Evolutionary conservation across 257 asterid genomes (phyloP), one percentile per base, ranked within the genome.

Genomic region (Salvia splendens): DNA sequence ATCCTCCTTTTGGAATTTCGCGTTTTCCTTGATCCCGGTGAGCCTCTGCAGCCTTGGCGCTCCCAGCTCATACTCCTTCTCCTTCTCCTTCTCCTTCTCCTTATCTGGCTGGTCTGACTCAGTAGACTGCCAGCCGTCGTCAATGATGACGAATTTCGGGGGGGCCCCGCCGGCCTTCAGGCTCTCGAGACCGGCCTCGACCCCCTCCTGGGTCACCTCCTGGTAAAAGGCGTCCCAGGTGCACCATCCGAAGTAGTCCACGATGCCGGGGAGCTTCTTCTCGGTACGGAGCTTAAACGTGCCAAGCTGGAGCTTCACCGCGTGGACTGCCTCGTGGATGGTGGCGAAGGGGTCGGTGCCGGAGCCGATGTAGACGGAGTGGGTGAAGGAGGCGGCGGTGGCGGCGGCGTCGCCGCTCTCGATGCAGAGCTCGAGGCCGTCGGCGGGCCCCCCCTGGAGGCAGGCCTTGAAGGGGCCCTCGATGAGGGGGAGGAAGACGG

Each of bases 181-280:
- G 61, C 91, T 85, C 28, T 81, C 57, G 0, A 91, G 83, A 12
- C 97, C 96, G 0, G 85, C 86, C 24, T 82, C 97, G 0, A 91
- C 96, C 0, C 95, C 96, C 30, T 88, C 91, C 51, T 84, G 93
- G 11, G 91, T 85, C 38, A 91, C 97, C 43, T 91, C 93, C 52
- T 88, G 93, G 52, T 90, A 87, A 62, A 87, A 90, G 12, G 97
- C 97, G 70, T 90, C 97, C 97, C 97, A 90, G 0, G 97, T 88
- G 75, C 97, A 91, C 97, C 97, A 91, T 0, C 97, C 97, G 41
- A 91, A 91, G 68, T 71, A 88, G 50, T 88, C 93, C 12, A 85
- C 79, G 11, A 91, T 80, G 53, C 80, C 89, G 0, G 97, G 96
- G 51, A 88, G 76, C 30, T 82, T 86, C 85, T 91, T 91, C 81